Percentiles rank a stretch among this genome's conserved stretches.
Conservation (phyloP, 2,329 filamentous ascomycete genomes). For the Didymosphaeria variabile region DNA sequence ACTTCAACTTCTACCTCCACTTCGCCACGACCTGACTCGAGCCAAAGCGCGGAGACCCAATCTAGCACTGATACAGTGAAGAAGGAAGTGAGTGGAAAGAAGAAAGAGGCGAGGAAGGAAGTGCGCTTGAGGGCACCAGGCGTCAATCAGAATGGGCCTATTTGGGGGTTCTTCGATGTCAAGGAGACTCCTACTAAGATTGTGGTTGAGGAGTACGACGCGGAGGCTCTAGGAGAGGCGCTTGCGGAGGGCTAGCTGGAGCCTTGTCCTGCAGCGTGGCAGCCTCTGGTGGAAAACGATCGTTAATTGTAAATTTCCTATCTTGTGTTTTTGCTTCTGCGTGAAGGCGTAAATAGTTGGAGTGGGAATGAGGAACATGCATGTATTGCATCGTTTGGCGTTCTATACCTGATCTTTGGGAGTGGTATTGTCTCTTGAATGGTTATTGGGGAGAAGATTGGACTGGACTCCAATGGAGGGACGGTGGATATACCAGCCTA, state of each 20-base stretch:
- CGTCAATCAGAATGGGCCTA: constrained; percentile 50
- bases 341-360: background rate
- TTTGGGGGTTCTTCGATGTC: constrained; percentile 51
- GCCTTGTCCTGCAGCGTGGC: background rate
- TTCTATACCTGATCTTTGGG: constrained; percentile 13
- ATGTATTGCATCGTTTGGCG: constrained; percentile 12
- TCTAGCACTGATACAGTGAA: constrained; percentile 18
- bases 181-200: constrained; percentile 45
- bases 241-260: constrained; percentile 33
- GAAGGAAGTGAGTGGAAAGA: constrained; percentile 24
- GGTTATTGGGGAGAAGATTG: no score
- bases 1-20: constrained; percentile 21
- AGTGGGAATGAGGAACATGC: background rate
- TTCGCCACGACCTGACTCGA: constrained; percentile 29
- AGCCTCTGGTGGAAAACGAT: background rate
- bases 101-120: constrained; percentile 20
- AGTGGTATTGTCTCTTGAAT: background rate
- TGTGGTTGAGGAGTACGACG: constrained; percentile 48
- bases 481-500: background rate
- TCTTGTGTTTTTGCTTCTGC: background rate
- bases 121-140: constrained; percentile 41
- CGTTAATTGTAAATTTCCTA: background rate
- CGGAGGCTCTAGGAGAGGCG: constrained; percentile 49
- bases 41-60: constrained; percentile 34
- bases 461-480: background rate